Conservation (phyloP, 768 basidiomycete species). For the Guyanaporus albipodus region DNA sequence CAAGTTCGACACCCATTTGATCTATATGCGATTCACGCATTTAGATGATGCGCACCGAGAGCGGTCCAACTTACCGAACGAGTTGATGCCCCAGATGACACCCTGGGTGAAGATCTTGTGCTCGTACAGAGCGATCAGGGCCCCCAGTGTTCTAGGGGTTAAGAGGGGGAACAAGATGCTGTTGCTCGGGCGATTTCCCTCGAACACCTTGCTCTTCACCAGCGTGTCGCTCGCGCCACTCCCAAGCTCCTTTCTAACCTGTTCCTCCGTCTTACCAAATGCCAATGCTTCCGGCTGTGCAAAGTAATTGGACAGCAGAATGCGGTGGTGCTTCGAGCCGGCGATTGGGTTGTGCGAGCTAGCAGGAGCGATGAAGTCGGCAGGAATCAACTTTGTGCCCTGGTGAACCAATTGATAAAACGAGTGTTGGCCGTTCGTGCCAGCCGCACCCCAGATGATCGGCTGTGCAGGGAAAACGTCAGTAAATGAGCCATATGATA, state of each 20-base stretch:
- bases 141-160: constrained; percentile 84
- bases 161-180: constrained; percentile 92
- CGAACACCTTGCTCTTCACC: constrained; percentile 96
- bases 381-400: constrained; percentile 87
- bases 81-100: constrained; percentile 98
- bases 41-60: neutral
- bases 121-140: constrained; percentile 89
- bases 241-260: constrained; percentile 70
- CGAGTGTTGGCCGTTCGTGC: constrained; percentile 98
- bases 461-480: constrained; percentile 46
- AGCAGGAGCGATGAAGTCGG: constrained; percentile 89
- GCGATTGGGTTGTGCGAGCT: constrained; percentile 87
- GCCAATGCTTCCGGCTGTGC: constrained; percentile 97
- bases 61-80: constrained; percentile 63
- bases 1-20: constrained; percentile 99
- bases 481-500: neutral
- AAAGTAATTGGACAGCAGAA: constrained; percentile 96
- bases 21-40: constrained; percentile 46
- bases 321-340: constrained; percentile 90
- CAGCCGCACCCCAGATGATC: constrained; percentile 98
- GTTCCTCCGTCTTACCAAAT: constrained; percentile 93
- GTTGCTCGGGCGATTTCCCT: constrained; percentile 96
- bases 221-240: constrained; percentile 74
- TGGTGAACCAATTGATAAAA: constrained; percentile 98
- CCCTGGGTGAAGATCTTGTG: constrained; percentile 99